Conservation (phyloP, 1,284 basidiomycete species). For the Moniliella sp. region DNA sequence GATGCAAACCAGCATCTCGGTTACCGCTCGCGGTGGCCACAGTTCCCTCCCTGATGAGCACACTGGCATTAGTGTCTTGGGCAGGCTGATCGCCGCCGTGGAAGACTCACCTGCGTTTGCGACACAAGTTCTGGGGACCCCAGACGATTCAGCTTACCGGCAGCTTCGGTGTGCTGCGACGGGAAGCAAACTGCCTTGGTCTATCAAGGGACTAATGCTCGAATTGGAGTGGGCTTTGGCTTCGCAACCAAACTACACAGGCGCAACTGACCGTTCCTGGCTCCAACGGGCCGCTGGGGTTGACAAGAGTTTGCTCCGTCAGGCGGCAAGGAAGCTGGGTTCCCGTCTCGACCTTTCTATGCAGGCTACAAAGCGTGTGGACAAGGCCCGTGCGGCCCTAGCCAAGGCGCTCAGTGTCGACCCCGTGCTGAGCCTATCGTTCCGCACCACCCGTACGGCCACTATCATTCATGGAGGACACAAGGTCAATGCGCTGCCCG, state of each 20-base stretch:
- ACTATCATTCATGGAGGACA: constrained; percentile 50
- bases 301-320: not conserved
- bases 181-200: not conserved
- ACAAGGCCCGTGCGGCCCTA: not conserved
- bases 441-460: constrained; percentile 50
- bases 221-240: not conserved
- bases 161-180: not conserved
- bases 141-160: not conserved
- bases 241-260: too few species aligned
- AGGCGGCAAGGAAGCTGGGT: not conserved
- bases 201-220: not conserved
- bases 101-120: constrained; percentile 32
- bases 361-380: not conserved
- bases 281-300: too few species aligned
- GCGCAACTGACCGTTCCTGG: too few species aligned
- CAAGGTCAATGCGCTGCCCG: constrained; percentile 47
- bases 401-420: not conserved
- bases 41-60: constrained; percentile 44
- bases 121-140: not conserved
- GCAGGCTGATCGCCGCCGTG: constrained; percentile 41
- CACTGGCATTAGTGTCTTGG: constrained; percentile 45
- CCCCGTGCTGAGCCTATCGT: constrained; percentile 2
- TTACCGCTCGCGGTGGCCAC: constrained; percentile 44
- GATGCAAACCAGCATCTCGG: constrained; percentile 8
- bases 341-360: not conserved